Base-by-base conservation (phyloP, 2,329 filamentous ascomycete genomes). In the Colletotrichum tamarilloi region DNA sequence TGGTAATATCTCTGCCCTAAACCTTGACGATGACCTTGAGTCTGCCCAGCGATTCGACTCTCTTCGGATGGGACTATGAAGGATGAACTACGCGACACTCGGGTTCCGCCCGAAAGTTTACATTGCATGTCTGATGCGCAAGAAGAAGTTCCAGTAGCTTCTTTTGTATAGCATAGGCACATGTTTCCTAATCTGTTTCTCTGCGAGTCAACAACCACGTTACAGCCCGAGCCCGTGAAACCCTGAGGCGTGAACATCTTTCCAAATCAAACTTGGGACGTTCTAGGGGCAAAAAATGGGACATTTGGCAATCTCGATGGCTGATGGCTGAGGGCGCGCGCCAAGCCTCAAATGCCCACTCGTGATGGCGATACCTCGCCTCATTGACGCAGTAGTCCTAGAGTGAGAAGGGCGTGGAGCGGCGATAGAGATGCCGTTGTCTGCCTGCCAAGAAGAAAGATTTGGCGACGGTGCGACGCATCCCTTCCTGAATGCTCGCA, bases 261-360 rank as follows among this genome's bases (percentile, higher is more conserved):
- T 24, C n/a, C 19, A 19, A 24, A 2, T 22, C 16, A 32, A 59
- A 16, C 4, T 58, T 65, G 60, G 32, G 14, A n/a, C 14, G 53
- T 49, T n/a, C 42, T 49, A n/a, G 35, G 67, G 38, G 35, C 49
- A 26, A 46, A 46, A 42, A 19, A 42, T 3, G 35, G 26, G 32
- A 22, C 19, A n/a, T 49, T 63, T 46, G 38, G 58, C 65, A 42
- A 63, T 63, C 57, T 53, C 53, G 42, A 67, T 32, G 57, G 38
- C 30, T 59, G n/a, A 67, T 28, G 57, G 38, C 30, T 59, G 58
- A 46, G 58, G 11, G 53, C 66, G 59, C 58, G 58, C 66, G 59
- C 58, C 53, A 64, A 64, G 65, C 24, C 24, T 49, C 58, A 19
- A n/a, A 28, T 24, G 64, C 38, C 65, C 49, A 38, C 30, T 32